Percentiles rank a stretch among this genome's conserved stretches.
Conservation (phyloP, 352 stramenopile species). For the Globisporangium parvum region DNA sequence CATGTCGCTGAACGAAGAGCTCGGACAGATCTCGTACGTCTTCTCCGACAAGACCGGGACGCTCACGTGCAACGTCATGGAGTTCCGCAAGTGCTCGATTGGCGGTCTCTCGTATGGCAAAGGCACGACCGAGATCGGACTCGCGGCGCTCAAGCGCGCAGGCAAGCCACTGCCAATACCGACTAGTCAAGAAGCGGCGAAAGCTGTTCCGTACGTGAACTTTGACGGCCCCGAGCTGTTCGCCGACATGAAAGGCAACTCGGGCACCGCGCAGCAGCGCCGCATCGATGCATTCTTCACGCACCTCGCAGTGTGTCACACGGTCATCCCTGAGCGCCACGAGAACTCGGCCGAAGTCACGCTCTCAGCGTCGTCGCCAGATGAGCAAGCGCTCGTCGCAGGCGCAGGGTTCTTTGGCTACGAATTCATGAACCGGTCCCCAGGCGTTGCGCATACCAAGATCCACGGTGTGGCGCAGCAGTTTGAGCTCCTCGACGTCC, state of each 20-base stretch:
- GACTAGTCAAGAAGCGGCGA: slow-evolving; percentile 12
- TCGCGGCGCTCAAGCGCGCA: slow-evolving; percentile 53
- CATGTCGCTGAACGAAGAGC: slow-evolving; percentile 93
- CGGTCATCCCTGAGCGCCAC: slow-evolving; percentile 95
- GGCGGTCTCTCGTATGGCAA: slow-evolving; percentile 85
- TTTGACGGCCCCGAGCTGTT: slow-evolving; percentile 68
- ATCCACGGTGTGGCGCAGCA: slow-evolving; percentile 35
- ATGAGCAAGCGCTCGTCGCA: slow-evolving; percentile 85
- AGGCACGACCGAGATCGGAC: slow-evolving; percentile 78
- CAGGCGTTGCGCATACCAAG: slow-evolving; percentile 41
- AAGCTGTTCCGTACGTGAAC: slow-evolving; percentile 62
- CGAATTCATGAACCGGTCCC: slow-evolving; percentile 60
- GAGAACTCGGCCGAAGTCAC: slow-evolving; percentile 55
- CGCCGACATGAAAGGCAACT: slow-evolving; percentile 54
- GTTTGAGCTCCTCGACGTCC: slow-evolving; percentile 82
- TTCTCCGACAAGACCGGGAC: slow-evolving; percentile 99
- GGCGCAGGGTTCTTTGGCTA: slow-evolving; percentile 72
- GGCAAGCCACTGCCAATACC: slow-evolving; percentile 47
- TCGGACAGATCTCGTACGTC: slow-evolving; percentile 97
- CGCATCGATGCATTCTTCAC: slow-evolving; percentile 76
- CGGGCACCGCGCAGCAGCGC: slow-evolving; percentile 37
- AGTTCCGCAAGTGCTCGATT: slow-evolving; percentile 93
- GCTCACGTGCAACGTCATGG: slow-evolving; percentile 99
- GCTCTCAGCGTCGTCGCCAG: slow-evolving; percentile 70
- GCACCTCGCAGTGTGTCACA: slow-evolving; percentile 91